Conservation (phyloP, 148 eudicot genomes). For the Nyssa sinensis region DNA sequence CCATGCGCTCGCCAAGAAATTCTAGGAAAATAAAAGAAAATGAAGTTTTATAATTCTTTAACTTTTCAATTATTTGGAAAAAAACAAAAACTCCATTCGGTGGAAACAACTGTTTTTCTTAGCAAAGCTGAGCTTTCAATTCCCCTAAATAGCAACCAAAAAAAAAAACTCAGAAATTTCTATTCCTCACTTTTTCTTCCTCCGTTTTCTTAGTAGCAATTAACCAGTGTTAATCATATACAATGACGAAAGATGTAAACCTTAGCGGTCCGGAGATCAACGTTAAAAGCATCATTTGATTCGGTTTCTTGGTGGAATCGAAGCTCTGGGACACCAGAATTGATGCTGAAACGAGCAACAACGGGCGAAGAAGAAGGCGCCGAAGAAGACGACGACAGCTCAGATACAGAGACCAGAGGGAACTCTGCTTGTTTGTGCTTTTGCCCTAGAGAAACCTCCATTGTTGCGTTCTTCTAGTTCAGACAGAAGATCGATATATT, state of each 20-base stretch:
- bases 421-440: not conserved
- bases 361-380: not conserved
- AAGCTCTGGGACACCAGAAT: slow-evolving; percentile 41
- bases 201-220: not conserved
- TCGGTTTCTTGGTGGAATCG: slow-evolving; percentile 33
- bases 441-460: not conserved
- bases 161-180: not conserved
- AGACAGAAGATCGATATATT: not conserved
- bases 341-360: slow-evolving; percentile 35
- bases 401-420: not conserved
- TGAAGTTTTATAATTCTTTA: not conserved
- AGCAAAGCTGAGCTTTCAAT: not conserved
- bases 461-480: not conserved
- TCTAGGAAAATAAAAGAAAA: not conserved
- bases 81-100: not conserved
- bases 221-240: not conserved
- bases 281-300: not conserved
- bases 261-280: slow-evolving; percentile 51
- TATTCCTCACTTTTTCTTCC: not conserved
- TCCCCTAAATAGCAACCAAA: too few relatives aligned
- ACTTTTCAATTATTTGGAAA: too few relatives aligned
- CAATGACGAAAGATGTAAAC: slow-evolving; percentile 16
- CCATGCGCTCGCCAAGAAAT: not conserved
- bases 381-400: not conserved
- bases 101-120: not conserved